These are phyloP conservation scores for Cryptococcus sp. DNA, from an alignment of 1,284 basidiomycete species.

Conservation along the genomic window DNA sequence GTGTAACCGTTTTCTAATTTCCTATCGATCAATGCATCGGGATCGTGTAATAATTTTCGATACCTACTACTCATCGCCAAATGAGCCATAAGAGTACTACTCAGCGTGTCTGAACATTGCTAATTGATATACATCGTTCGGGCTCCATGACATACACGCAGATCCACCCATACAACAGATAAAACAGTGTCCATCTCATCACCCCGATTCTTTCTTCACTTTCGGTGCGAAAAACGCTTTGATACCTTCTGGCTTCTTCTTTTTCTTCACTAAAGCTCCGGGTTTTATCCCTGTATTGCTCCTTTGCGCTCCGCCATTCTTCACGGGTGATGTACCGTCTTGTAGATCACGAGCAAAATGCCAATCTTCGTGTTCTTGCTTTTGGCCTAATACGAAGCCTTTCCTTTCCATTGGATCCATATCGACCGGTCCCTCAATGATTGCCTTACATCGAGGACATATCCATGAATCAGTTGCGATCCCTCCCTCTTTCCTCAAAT, in stretches of 20 bases:
- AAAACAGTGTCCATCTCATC: background rate
- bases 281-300: background rate
- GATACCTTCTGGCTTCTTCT: constrained; percentile 57
- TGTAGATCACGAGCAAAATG: constrained; percentile 76
- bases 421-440: constrained; percentile 2
- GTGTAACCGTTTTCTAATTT: too few species aligned
- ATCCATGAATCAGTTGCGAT: constrained; percentile 11
- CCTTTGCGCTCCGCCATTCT: background rate
- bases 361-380: constrained; percentile 75
- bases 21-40: too few species aligned
- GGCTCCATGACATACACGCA: too few species aligned
- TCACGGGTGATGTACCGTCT: constrained; percentile 17
- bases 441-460: constrained; percentile 25
- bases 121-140: too few species aligned
- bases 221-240: constrained; percentile 64
- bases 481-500: background rate
- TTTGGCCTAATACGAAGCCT: constrained; percentile 54
- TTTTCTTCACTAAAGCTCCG: constrained; percentile 45
- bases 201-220: background rate
- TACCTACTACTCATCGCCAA: too few species aligned
- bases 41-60: too few species aligned
- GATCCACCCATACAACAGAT: background rate
- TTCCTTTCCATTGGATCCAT: constrained; percentile 23
- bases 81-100: too few species aligned
- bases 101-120: too few species aligned